phyloP scores from a whole-genome alignment of 2,329 filamentous ascomycete species.

The Exophiala aquamarina region DNA sequence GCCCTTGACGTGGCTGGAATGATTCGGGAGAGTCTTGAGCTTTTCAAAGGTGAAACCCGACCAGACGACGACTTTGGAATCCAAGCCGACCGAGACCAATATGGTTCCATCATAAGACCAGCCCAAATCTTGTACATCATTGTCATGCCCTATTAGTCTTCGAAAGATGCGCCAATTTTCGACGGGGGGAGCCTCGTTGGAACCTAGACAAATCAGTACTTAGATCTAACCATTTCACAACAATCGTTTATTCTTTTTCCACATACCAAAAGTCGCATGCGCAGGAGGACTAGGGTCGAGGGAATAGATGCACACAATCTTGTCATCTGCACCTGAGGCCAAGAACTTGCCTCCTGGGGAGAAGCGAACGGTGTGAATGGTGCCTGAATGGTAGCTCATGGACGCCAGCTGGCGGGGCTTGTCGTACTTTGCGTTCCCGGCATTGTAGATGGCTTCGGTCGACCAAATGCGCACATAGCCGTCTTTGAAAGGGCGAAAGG shows the following conservation, averaged over 20 bases:
- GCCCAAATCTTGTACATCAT: constrained; percentile 95
- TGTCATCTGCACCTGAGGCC: constrained; percentile 95
- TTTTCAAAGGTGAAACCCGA: constrained; percentile 98
- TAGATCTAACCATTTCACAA: constrained; percentile 5
- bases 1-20: constrained; percentile 97
- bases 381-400: constrained; percentile 97
- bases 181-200: constrained; percentile 85
- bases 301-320: constrained; percentile 96
- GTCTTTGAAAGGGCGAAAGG: constrained; percentile 54
- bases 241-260: background rate
- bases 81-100: constrained; percentile 89
- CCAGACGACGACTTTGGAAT: constrained; percentile 98
- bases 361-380: constrained; percentile 95
- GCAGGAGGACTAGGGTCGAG: constrained; percentile 80
- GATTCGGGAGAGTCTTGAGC: constrained; percentile 86
- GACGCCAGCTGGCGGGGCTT: constrained; percentile 90
- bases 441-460: constrained; percentile 85
- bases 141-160: constrained; percentile 92
- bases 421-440: constrained; percentile 69
- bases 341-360: constrained; percentile 93
- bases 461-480: constrained; percentile 98
- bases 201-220: constrained; percentile 50
- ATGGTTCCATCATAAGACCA: constrained; percentile 97
- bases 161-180: constrained; percentile 98
- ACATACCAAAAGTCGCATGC: constrained; percentile 74